Conservation (phyloP, 352 stramenopile genomes). For the Halophytophthora polymorphica region DNA sequence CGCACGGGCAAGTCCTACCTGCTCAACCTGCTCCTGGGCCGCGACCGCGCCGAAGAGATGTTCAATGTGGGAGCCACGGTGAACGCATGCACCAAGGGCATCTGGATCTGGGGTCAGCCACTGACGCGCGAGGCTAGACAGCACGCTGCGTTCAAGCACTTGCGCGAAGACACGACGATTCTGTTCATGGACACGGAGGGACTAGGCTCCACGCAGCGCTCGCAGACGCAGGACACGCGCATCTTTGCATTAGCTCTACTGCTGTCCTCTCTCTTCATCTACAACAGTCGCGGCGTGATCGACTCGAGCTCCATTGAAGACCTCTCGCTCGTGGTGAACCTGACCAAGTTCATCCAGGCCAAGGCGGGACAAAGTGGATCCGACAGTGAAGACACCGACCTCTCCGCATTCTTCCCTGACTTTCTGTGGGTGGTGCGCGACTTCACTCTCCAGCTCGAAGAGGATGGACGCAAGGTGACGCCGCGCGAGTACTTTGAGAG, state of each 20-base stretch:
- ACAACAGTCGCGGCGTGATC: slow-evolving; percentile 78
- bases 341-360: slow-evolving; percentile 71
- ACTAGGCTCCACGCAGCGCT: slow-evolving; percentile 58
- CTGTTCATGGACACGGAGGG: slow-evolving; percentile 82
- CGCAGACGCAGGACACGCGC: slow-evolving; percentile 65
- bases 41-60: slow-evolving; percentile 48
- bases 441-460: slow-evolving; percentile 67
- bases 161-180: slow-evolving; percentile 45
- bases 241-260: slow-evolving; percentile 72
- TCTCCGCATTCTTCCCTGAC: slow-evolving; percentile 60
- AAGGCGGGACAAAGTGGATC: slow-evolving; percentile 21
- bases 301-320: slow-evolving; percentile 71
- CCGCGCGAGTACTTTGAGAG: slow-evolving; percentile 72
- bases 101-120: slow-evolving; percentile 79
- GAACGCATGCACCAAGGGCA: slow-evolving; percentile 77
- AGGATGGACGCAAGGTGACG: slow-evolving; percentile 53
- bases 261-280: slow-evolving; percentile 70
- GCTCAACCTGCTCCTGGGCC: slow-evolving; percentile 61
- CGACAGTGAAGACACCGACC: slow-evolving; percentile 24
- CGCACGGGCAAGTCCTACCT: slow-evolving; percentile 81
- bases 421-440: slow-evolving; percentile 82
- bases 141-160: slow-evolving; percentile 32
- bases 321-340: slow-evolving; percentile 74
- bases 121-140: slow-evolving; percentile 6
- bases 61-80: slow-evolving; percentile 76